Base-by-base conservation (phyloP, 257 asterid genomes). In the Nicotiana tabacum region DNA sequence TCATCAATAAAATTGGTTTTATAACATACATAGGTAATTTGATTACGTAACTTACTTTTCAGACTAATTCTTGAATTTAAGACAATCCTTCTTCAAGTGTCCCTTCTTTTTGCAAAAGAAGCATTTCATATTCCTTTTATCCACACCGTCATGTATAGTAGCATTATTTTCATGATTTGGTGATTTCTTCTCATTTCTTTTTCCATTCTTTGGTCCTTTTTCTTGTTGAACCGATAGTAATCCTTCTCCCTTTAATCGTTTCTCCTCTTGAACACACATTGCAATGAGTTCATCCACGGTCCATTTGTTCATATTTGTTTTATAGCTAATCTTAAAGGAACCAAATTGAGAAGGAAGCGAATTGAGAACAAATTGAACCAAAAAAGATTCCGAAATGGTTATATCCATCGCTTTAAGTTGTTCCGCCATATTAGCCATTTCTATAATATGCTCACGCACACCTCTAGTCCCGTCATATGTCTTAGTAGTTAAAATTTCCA, bases 251-350 rank as follows among this genome's bases (percentile, higher is more conserved):
- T 48, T 81, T 29, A 81, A 29, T 5, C 53, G 39, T 17, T 81
- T 77, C 74, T 81, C 83, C 83, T 81, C 62, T 80, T 80, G 83
- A 30, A 64, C 77, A 62, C 83, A 39, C 79, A 72, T 72, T 53
- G 27, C 61, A 46, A 72, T 72, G 61, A 72, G 79, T 46, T 72
- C 79, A 46, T 60, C 72, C 29, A 43, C 4, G 29, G 83, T 39
- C 74, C 76, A 80, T 53, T 62, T 80, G 27, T 80, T 43, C 62
- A 29, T 66, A 2, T 81, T 30, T 24, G 24, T 48, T 43, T 81
- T 81, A 48, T 81, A 81, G 6, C 21, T 81, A 48, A 66, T 81
- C 24, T 81, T 81, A 10, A 66, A 81, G 1, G 66, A 53, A 30
- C 66, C 55, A 8, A 64, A 81, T 66, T 48, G 46, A 43, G 66